Conservation (phyloP, 2,329 filamentous ascomycete species). For the Fusarium sarcochroum region DNA sequence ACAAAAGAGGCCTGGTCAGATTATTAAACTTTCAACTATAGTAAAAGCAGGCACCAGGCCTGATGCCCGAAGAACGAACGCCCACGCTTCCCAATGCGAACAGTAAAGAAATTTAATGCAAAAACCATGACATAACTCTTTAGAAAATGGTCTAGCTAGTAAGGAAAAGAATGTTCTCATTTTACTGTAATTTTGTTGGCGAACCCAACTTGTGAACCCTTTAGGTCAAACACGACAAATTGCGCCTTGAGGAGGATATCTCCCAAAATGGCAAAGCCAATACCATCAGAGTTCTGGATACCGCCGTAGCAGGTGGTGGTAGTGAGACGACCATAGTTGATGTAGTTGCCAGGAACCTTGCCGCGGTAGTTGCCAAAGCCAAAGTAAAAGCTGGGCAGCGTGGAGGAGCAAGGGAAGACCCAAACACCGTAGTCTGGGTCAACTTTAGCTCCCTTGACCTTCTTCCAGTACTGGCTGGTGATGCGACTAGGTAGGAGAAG, state of each 20-base stretch:
- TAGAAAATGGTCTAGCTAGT: conserved; percentile 1
- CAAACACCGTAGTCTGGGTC: conserved; percentile 66
- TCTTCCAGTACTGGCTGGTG: conserved; percentile 71
- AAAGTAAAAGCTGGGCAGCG: conserved; percentile 61
- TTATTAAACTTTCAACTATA: conserved; percentile 34
- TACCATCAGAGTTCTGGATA: conserved; percentile 54
- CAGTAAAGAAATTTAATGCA: conserved; percentile 8
- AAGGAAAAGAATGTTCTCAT: background rate
- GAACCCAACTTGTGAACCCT: conserved; percentile 53
- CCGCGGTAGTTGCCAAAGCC: conserved; percentile 54
- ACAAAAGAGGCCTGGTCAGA: conserved; percentile 11
- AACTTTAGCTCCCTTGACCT: conserved; percentile 66
- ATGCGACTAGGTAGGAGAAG: conserved; percentile 69
- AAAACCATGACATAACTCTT: background rate
- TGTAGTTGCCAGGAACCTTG: conserved; percentile 54
- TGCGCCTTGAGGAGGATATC: conserved; percentile 61
- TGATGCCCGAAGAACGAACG: conserved; percentile 27
- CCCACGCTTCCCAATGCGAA: conserved; percentile 42
- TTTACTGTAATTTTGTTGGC: conserved; percentile 54
- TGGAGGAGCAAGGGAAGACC: conserved; percentile 68
- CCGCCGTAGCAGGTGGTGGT: conserved; percentile 54
- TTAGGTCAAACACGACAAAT: conserved; percentile 59
- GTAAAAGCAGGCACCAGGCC: conserved; percentile 23
- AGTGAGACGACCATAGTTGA: conserved; percentile 54
- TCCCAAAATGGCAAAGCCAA: conserved; percentile 58